phyloP scores from a whole-genome alignment of 331 rosid species.

The Malus hybrid region DNA sequence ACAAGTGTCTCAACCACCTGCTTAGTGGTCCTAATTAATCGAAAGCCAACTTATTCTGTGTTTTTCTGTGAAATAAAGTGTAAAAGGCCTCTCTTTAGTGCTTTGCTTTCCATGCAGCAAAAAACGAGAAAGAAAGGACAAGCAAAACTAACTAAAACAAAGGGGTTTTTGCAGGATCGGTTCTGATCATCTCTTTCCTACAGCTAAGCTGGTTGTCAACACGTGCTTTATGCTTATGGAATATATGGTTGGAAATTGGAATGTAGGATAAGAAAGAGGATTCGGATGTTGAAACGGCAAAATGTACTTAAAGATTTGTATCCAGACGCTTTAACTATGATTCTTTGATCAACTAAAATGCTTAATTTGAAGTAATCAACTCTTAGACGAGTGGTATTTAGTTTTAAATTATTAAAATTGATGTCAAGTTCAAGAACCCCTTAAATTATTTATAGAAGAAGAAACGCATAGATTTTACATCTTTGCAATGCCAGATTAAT shows the following conservation, averaged over 20 bases:
- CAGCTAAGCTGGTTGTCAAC: neutral
- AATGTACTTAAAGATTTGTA: too few relatives aligned
- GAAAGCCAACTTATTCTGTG: neutral
- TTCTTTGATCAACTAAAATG: too few relatives aligned
- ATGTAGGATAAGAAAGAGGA: neutral
- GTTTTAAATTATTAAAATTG: too few relatives aligned
- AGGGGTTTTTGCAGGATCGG: neutral
- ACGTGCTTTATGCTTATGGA: neutral
- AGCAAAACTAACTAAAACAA: neutral
- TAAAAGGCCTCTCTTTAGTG: neutral
- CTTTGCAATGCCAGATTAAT: neutral
- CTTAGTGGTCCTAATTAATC: neutral
- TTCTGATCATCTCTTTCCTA: neutral
- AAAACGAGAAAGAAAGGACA: neutral
- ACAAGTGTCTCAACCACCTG: neutral
- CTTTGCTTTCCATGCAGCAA: neutral
- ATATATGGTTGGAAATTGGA: neutral
- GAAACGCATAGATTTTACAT: neutral
- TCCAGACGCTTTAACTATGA: too few relatives aligned
- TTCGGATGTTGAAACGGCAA: neutral
- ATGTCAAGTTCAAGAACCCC: too few relatives aligned
- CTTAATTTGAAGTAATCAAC: too few relatives aligned
- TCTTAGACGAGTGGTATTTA: too few relatives aligned
- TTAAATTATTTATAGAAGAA: too few relatives aligned
- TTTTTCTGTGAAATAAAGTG: slow-evolving; percentile 7